Evolutionary conservation across 2,329 filamentous ascomycete genomes (phyloP).

Genomic region (Aureobasidium sp.): DNA sequence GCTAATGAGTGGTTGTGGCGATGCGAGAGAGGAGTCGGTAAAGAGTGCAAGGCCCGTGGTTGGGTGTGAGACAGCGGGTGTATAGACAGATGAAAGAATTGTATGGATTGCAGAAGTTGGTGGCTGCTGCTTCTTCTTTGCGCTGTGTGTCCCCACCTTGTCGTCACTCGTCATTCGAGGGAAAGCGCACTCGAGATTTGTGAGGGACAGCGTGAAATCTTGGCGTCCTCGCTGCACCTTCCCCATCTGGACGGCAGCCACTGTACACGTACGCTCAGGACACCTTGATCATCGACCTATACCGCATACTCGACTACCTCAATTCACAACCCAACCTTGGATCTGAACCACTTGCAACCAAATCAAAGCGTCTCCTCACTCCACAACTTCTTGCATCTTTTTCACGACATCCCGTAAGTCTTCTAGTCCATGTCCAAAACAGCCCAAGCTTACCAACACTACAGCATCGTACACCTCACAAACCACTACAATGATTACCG

Average conservation of each 20-base stretch:
- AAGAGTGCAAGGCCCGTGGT: background rate
- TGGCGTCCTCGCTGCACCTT: background rate
- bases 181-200: background rate
- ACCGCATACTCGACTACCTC: background rate
- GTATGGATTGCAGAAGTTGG: too few relatives aligned
- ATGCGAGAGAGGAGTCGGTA: slow-evolving; percentile 8
- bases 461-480: background rate
- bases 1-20: background rate
- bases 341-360: background rate
- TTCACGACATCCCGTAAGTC: too few relatives aligned
- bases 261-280: slow-evolving; percentile 9
- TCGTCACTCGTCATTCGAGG: background rate
- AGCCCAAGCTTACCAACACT: background rate
- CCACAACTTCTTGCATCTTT: background rate
- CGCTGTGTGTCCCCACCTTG: background rate
- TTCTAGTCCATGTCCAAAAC: background rate
- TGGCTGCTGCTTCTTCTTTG: background rate
- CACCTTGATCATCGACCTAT: background rate
- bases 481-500: slow-evolving; percentile 74
- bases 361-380: background rate
- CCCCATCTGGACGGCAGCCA: background rate
- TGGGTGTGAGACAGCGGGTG: background rate
- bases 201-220: background rate
- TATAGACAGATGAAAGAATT: background rate
- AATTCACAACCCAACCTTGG: background rate